Evolutionary conservation across 1,139 yeast species (phyloP).

Genomic region (Suhomyces kunorum): DNA sequence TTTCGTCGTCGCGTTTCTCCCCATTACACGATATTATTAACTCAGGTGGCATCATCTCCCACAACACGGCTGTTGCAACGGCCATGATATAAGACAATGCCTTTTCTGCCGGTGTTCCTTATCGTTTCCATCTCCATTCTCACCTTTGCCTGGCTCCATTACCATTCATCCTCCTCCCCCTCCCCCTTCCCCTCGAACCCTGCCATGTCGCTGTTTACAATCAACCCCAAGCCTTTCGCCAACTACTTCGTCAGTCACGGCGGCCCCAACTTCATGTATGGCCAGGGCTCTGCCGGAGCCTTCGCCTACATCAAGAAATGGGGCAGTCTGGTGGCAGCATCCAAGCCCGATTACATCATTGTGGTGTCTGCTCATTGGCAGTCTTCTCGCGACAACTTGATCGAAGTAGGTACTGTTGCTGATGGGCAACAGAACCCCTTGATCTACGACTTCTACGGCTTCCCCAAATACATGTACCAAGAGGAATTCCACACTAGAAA

Average conservation of each 20-base stretch:
- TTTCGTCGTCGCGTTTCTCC: no score
- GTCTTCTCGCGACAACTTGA: slow-evolving; percentile 37
- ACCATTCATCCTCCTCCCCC: background rate
- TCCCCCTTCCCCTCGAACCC: background rate
- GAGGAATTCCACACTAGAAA: slow-evolving; percentile 59
- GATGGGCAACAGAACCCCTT: slow-evolving; percentile 40
- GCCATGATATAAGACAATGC: no score
- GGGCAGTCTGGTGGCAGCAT: slow-evolving; percentile 51
- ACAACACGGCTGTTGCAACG: no score
- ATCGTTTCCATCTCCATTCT: background rate
- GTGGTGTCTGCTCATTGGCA: slow-evolving; percentile 82
- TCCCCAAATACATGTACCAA: slow-evolving; percentile 62
- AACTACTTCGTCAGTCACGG: slow-evolving; percentile 74
- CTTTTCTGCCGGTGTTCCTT: no score
- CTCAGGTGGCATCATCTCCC: no score
- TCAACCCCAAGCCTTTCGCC: slow-evolving; percentile 43
- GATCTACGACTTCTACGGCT: slow-evolving; percentile 74
- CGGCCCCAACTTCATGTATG: slow-evolving; percentile 71
- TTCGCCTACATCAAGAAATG: slow-evolving; percentile 49
- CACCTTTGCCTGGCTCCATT: background rate
- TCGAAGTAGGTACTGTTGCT: slow-evolving; percentile 49
- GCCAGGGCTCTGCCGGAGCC: slow-evolving; percentile 59
- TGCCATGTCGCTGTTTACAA: slow-evolving; percentile 9
- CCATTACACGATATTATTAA: no score
- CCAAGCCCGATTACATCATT: slow-evolving; percentile 65